Evolutionary conservation across 306 rosid species (phyloP).

Genomic region (barrel medic (Medicago truncatula)): MtrunA17r5.0-ANR NC_053047.1:1584501-1585000

Average conservation of each 20-base stretch:
- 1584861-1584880: slow-evolving; percentile 90
- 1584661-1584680: slow-evolving; percentile 72
- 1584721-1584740: slow-evolving; percentile 70
- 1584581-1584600: slow-evolving; percentile 15
- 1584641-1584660: slow-evolving; percentile 76
- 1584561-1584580: slow-evolving; percentile 1
- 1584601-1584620: slow-evolving; percentile 20
- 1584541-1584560: neutral
- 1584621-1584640: slow-evolving; percentile 25
- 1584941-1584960: slow-evolving; percentile 97
- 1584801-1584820: slow-evolving; percentile 23
- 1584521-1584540: slow-evolving; percentile 6
- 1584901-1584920: slow-evolving; percentile 93
- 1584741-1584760: slow-evolving; percentile 78
- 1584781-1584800: slow-evolving; percentile 14
- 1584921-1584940: slow-evolving; percentile 92
- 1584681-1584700: slow-evolving; percentile 65
- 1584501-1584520: neutral
- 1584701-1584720: slow-evolving; percentile 74
- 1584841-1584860: slow-evolving; percentile 85
- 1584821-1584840: slow-evolving; percentile 80
- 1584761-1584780: slow-evolving; percentile 30
- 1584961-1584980: slow-evolving; percentile 93
- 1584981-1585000: slow-evolving; percentile 47
- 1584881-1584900: slow-evolving; percentile 95